A percentile compares a stretch with the other conserved stretches of the same genome.
phyloP scores from a whole-genome alignment of 2,329 filamentous ascomycete genomes.

The Penicillium sp. region DNA sequence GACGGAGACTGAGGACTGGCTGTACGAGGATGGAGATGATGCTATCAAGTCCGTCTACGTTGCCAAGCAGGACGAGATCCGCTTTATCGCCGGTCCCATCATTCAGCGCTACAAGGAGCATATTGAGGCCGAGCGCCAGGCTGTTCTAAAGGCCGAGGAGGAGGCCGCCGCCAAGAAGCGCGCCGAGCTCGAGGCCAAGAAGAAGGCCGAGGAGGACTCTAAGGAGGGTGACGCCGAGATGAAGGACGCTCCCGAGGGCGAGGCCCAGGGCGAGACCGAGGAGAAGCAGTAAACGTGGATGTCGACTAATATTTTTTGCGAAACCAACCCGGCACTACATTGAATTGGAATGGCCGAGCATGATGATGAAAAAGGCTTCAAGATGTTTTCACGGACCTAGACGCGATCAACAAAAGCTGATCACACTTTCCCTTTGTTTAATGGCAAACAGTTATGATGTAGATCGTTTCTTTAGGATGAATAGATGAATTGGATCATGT shows the following conservation, averaged over 20 bases:
- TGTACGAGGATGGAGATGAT: constrained; percentile 96
- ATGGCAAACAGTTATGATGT: constrained; percentile 25
- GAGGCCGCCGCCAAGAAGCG: constrained; percentile 59
- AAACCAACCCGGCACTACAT: background rate
- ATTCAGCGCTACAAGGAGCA: constrained; percentile 90
- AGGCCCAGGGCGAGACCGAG: constrained; percentile 32
- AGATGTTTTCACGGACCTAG: constrained; percentile 25
- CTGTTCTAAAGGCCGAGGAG: constrained; percentile 62
- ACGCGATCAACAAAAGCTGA: constrained; percentile 16
- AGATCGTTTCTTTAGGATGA: constrained; percentile 23
- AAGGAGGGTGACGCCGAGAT: constrained; percentile 52
- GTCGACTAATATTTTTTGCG: background rate
- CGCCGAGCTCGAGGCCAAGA: constrained; percentile 67
- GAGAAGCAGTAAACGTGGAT: constrained; percentile 36
- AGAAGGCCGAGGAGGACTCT: constrained; percentile 60
- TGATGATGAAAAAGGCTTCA: constrained; percentile 25
- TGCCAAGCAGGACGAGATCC: constrained; percentile 93
- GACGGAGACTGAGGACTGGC: constrained; percentile 68
- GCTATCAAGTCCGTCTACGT: constrained; percentile 89
- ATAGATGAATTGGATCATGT: constrained; percentile 23
- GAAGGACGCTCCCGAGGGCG: constrained; percentile 52
- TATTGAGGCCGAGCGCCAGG: constrained; percentile 78
- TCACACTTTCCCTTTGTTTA: constrained; percentile 17
- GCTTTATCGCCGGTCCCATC: constrained; percentile 82
- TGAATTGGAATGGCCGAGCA: background rate